A percentile compares a stretch with the other conserved stretches of the same genome.
Evolutionary conservation across 441 rosid species (phyloP).

Genomic region (Croton laevigatus): DNA sequence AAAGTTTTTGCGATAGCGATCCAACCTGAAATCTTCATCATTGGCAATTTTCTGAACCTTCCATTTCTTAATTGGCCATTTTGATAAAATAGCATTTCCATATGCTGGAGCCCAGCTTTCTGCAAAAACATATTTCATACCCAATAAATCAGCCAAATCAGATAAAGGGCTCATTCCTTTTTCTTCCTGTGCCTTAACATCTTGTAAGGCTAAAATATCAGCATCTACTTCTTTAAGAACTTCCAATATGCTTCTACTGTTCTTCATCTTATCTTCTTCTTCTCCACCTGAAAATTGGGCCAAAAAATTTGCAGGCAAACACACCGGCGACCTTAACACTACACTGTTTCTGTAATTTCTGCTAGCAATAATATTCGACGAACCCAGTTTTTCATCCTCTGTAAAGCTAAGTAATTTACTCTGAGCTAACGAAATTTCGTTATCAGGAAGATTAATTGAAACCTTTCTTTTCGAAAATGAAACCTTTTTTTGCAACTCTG

Average conservation of each 20-base stretch:
- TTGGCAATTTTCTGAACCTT: slow-evolving; percentile 69
- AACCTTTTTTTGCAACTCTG: slow-evolving; percentile 28
- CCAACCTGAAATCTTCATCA: slow-evolving; percentile 83
- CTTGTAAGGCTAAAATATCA: slow-evolving; percentile 79
- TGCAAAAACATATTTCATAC: slow-evolving; percentile 80
- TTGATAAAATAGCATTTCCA: slow-evolving; percentile 63
- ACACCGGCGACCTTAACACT: slow-evolving; percentile 77
- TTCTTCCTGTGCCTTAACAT: slow-evolving; percentile 90
- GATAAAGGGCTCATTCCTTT: slow-evolving; percentile 82
- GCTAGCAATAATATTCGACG: slow-evolving; percentile 31
- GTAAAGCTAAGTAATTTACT: slow-evolving; percentile 42
- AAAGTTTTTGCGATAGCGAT: not conserved
- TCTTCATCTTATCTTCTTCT: slow-evolving; percentile 43
- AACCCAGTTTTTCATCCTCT: slow-evolving; percentile 38
- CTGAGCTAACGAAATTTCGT: slow-evolving; percentile 82
- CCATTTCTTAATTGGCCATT: slow-evolving; percentile 83
- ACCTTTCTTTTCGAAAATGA: slow-evolving; percentile 54
- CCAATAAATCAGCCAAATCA: slow-evolving; percentile 71
- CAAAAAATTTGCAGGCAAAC: slow-evolving; percentile 57
- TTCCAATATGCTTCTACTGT: slow-evolving; percentile 67
- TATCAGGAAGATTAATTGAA: slow-evolving; percentile 83
- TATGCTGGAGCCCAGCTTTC: slow-evolving; percentile 88
- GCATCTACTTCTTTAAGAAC: slow-evolving; percentile 77
- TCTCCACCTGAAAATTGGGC: slow-evolving; percentile 42
- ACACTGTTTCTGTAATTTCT: slow-evolving; percentile 47